Evolutionary conservation across 2,329 filamentous ascomycete species (phyloP).

Genomic region (Claviceps sp.): DNA sequence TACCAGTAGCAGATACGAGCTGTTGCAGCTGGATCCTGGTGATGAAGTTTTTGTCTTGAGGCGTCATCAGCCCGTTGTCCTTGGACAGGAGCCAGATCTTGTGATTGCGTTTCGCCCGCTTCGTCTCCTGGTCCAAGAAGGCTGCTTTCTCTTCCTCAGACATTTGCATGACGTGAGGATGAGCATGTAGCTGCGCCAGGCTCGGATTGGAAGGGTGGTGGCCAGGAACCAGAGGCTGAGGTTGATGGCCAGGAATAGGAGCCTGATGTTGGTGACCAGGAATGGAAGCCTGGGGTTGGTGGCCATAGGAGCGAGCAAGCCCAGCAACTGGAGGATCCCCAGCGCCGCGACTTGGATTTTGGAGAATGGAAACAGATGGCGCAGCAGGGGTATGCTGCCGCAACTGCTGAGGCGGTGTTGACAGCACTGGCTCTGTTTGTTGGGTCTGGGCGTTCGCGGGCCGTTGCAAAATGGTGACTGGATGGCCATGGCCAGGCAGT

Average conservation of each 20-base stretch:
- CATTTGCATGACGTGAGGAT: constrained; percentile 47
- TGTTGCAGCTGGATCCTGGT: constrained; percentile 96
- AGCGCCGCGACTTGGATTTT: constrained; percentile 59
- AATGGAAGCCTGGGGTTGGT: constrained; percentile 39
- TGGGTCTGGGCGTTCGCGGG: constrained; percentile 28
- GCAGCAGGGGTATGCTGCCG: constrained; percentile 26
- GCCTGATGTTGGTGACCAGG: constrained; percentile 33
- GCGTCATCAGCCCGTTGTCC: constrained; percentile 96
- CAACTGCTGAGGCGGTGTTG: constrained; percentile 11
- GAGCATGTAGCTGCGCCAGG: constrained; percentile 20
- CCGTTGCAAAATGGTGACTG: constrained; percentile 42
- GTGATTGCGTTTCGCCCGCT: constrained; percentile 91
- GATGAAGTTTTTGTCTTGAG: constrained; percentile 98
- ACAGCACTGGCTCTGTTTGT: constrained; percentile 14
- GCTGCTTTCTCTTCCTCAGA: constrained; percentile 73
- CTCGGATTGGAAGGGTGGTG: constrained; percentile 22
- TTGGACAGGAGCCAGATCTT: constrained; percentile 91
- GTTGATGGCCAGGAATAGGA: constrained; percentile 31
- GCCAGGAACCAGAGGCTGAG: constrained; percentile 36
- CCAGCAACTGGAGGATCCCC: constrained; percentile 29
- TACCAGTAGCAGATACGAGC: constrained; percentile 82
- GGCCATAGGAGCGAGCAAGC: constrained; percentile 24
- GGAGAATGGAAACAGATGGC: constrained; percentile 62
- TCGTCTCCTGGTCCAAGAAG: constrained; percentile 82
- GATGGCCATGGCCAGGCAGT: constrained; percentile 29